Conservation (phyloP, 2,329 filamentous ascomycete genomes). For the Calycina marina region DNA sequence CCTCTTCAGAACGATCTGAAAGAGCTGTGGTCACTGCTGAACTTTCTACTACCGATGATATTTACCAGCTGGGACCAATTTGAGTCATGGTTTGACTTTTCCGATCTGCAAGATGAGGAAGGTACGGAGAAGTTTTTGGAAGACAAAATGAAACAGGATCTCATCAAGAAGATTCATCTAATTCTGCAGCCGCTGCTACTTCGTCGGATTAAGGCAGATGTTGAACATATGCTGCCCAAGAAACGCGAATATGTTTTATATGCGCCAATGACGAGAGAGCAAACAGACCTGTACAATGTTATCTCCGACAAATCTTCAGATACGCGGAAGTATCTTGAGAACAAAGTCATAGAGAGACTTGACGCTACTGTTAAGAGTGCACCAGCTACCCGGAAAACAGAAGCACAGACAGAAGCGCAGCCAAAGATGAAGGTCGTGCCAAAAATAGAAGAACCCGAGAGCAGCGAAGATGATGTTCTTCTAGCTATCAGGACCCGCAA, state of each 20-base stretch:
- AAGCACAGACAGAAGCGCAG: conserved; percentile 1
- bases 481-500: conserved; percentile 14
- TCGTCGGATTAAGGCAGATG: conserved; percentile 81
- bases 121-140: conserved; percentile 66
- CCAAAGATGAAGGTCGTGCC: conserved; percentile 1
- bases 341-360: conserved; percentile 57
- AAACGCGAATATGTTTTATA: conserved; percentile 95
- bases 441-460: conserved; percentile 15
- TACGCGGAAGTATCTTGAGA: conserved; percentile 64
- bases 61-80: conserved; percentile 91
- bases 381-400: conserved; percentile 7
- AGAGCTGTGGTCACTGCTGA: conserved; percentile 86
- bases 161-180: conserved; percentile 80
- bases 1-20: conserved; percentile 91
- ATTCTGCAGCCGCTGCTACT: conserved; percentile 86
- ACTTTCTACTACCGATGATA: conserved; percentile 83
- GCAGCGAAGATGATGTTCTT: conserved; percentile 17
- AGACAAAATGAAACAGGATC: conserved; percentile 60
- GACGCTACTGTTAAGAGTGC: conserved; percentile 35
- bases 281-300: conserved; percentile 74
- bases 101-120: conserved; percentile 71
- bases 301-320: conserved; percentile 42
- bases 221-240: conserved; percentile 80
- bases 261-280: conserved; percentile 78
- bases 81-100: conserved; percentile 95